Conservation (phyloP, 2,329 filamentous ascomycete species). For the Pseudocercospora musae region DNA sequence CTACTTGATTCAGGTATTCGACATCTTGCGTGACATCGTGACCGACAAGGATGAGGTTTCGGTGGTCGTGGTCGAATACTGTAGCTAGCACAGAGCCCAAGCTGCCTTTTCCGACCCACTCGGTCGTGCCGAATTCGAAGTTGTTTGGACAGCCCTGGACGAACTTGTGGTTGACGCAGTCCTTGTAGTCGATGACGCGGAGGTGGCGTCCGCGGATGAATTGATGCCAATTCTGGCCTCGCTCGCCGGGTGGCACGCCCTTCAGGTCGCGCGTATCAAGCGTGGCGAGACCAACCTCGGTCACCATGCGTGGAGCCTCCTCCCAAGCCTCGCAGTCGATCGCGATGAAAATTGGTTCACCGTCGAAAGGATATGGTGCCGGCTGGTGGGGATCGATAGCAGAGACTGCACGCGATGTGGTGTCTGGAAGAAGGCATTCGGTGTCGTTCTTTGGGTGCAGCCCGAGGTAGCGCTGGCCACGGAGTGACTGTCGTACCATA, state of each 20-base stretch:
- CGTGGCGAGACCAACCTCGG: slow-evolving; percentile 80
- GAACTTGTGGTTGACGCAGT: slow-evolving; percentile 65
- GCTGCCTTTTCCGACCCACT: slow-evolving; percentile 50
- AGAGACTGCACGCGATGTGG: slow-evolving; percentile 20
- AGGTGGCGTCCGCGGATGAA: slow-evolving; percentile 71
- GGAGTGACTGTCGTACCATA: slow-evolving; percentile 57
- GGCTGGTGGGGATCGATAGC: slow-evolving; percentile 47
- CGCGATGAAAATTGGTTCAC: slow-evolving; percentile 66
- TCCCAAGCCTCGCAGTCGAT: slow-evolving; percentile 86
- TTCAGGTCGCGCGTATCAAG: slow-evolving; percentile 66
- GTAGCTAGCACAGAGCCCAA: slow-evolving; percentile 49
- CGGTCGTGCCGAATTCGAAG: slow-evolving; percentile 69
- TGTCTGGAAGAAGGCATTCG: slow-evolving; percentile 20
- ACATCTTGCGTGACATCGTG: slow-evolving; percentile 70
- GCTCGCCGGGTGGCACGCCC: slow-evolving; percentile 56
- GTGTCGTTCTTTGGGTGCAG: slow-evolving; percentile 47
- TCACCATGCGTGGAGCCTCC: slow-evolving; percentile 61
- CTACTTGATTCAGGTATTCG: slow-evolving; percentile 61
- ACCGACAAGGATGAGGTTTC: slow-evolving; percentile 73
- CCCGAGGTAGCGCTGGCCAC: slow-evolving; percentile 68
- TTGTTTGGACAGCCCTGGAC: slow-evolving; percentile 68
- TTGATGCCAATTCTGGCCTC: slow-evolving; percentile 64
- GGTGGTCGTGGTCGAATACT: no score
- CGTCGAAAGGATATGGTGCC: slow-evolving; percentile 49
- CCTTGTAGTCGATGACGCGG: slow-evolving; percentile 65